Percentiles rank a stretch among this genome's conserved stretches.
Evolutionary conservation across 495 filamentous ascomycete species (phyloP).

Genomic region (Xylaria venustula): DNA sequence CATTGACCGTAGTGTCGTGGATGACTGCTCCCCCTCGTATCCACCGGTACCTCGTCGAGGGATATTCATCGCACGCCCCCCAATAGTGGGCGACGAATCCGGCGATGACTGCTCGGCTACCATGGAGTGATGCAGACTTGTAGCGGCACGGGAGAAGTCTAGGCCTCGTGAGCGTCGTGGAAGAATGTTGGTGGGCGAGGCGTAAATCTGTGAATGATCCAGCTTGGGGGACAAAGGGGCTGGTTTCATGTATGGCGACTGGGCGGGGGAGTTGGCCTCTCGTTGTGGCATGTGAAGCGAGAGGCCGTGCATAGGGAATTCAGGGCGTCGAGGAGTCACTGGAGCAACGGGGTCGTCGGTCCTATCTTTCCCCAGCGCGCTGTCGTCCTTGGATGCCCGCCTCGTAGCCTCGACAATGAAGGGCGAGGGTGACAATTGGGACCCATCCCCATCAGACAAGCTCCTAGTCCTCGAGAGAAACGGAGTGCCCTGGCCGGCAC

Average conservation of each 20-base stretch:
- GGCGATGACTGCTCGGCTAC: constrained; percentile 87
- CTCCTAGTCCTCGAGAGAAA: constrained; percentile 42
- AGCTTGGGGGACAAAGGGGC: constrained; percentile 82
- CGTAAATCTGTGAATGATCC: constrained; percentile 78
- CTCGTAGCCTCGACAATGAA: constrained; percentile 57
- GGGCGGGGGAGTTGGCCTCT: constrained; percentile 37
- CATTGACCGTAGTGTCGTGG: constrained; percentile 45
- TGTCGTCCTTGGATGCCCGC: constrained; percentile 78
- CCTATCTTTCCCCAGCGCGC: constrained; percentile 49
- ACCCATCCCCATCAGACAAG: constrained; percentile 50
- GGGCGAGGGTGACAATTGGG: constrained; percentile 64
- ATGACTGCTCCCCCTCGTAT: constrained; percentile 37
- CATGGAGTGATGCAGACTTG: constrained; percentile 93
- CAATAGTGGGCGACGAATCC: constrained; percentile 87
- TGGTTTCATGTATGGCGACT: constrained; percentile 56
- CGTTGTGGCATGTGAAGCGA: constrained; percentile 72
- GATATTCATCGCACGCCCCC: constrained; percentile 74
- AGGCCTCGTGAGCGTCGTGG: constrained; percentile 83
- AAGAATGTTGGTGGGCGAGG: constrained; percentile 72
- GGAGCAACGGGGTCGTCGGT: constrained; percentile 42
- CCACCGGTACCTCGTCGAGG: constrained; percentile 48
- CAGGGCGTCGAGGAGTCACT: constrained; percentile 61
- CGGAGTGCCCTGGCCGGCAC: constrained; percentile 21
- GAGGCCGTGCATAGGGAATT: constrained; percentile 58
- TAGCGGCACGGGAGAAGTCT: constrained; percentile 91